phyloP scores from a whole-genome alignment of 2,329 filamentous ascomycete species.

The Chaetomiaceae sp. region DNA sequence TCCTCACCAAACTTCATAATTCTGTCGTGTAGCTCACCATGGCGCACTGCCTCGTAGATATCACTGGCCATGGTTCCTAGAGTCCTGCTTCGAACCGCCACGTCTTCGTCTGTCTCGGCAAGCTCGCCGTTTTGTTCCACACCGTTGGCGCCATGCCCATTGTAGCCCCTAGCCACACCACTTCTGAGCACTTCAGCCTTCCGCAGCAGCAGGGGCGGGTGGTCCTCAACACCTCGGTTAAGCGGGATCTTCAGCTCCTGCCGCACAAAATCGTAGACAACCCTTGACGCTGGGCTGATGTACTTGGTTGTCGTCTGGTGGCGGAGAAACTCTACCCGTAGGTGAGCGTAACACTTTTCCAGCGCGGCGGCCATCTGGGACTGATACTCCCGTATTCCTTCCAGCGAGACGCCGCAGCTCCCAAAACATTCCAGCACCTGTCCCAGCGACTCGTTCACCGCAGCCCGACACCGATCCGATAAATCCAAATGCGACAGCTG shows the following conservation, averaged over 20 bases:
- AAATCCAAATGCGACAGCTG: constrained; percentile 25
- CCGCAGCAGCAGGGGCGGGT: constrained; percentile 24
- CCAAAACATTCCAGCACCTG: constrained; percentile 12
- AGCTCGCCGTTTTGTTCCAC: background rate
- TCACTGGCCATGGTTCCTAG: constrained; percentile 61
- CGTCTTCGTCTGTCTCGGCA: constrained; percentile 41
- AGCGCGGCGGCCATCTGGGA: background rate
- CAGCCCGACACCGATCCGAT: constrained; percentile 10
- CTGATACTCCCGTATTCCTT: constrained; percentile 15
- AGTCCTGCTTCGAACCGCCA: constrained; percentile 52
- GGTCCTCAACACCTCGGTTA: constrained; percentile 27
- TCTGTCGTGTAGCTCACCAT: constrained; percentile 66
- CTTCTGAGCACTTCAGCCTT: background rate
- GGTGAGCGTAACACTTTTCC: background rate
- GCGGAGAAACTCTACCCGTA: constrained; percentile 5
- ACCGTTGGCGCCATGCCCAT: background rate
- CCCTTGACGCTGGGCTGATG: constrained; percentile 22
- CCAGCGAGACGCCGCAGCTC: background rate
- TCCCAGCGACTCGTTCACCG: constrained; percentile 20
- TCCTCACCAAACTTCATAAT: constrained; percentile 66
- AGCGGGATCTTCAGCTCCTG: constrained; percentile 26
- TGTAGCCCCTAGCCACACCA: background rate
- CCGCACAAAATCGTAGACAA: constrained; percentile 28
- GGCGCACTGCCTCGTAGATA: constrained; percentile 63
- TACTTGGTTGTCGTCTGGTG: constrained; percentile 9